Evolutionary conservation across 2,329 filamentous ascomycete genomes (phyloP), one percentile per base, ranked within the genome.

Genomic region (Epichloe hybrida): DNA sequence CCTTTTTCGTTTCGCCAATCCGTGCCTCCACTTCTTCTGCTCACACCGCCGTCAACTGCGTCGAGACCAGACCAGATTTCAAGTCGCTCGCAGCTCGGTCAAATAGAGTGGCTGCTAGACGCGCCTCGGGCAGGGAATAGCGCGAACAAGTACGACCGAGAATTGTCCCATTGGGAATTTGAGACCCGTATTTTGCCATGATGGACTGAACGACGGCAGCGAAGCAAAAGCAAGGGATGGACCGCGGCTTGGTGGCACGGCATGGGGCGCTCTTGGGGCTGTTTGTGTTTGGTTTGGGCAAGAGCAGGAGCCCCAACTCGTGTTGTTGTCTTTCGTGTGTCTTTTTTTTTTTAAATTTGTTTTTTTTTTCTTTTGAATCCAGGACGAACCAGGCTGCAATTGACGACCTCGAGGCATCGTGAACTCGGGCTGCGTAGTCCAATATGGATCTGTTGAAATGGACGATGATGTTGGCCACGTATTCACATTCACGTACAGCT

Each of bases 61-160:
- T 37, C 4, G 5, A 39, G 12, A 9, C 20, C 17, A 3, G 20
- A 13, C 23, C 21, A 31, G 5, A 12, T 27, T 27, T 2, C 27
- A 9, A 31, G 27, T 31, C 49, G 50, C 52, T 48, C 49, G 45
- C 43, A 49, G 54, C 55, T 58, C 55, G 55, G 56, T 55, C 55
- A 57, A 56, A 56, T 53, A 53, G n/a, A 42, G 52, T 46, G 43
- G 37, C 36, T n/a, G 47, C 43, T 36, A 41, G 40, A 40, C n/a
- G 40, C 41, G 52, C 46, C 47, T 37, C 31, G 34, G 45, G 23
- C 52, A 50, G 55, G 56, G 54, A 52, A 56, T 62, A 61, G 61
- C 58, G 62, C 9, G 52, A 52, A 55, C 52, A 57, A 65, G 60
- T 65, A 65, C 58, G 57, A 62, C 63, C 63, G 63, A 65, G 62